phyloP scores from a whole-genome alignment of 306 rosid species.

The Rosa chinensis region DNA sequence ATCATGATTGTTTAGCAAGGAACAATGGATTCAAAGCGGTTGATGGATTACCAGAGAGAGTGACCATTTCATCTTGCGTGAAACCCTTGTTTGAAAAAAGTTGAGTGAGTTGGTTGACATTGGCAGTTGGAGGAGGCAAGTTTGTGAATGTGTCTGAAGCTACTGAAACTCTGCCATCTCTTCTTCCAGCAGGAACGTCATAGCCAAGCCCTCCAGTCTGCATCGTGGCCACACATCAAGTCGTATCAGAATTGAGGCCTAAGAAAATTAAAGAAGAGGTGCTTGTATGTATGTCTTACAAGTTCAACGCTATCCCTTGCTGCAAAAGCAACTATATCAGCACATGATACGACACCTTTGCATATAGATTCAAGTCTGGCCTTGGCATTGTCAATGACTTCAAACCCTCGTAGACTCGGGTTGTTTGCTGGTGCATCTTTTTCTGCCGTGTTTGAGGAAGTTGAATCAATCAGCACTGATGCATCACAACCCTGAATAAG shows the following conservation, averaged over 20 bases:
- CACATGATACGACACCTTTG: constrained; percentile 61
- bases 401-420: constrained; percentile 66
- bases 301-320: constrained; percentile 70
- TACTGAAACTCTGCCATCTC: constrained; percentile 64
- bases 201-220: constrained; percentile 64
- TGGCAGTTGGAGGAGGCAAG: constrained; percentile 57
- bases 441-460: constrained; percentile 60
- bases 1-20: neutral
- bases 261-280: neutral
- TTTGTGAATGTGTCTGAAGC: constrained; percentile 55
- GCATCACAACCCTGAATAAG: constrained; percentile 64
- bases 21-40: neutral
- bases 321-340: constrained; percentile 75
- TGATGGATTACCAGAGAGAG: constrained; percentile 50
- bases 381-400: constrained; percentile 72
- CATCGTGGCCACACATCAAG: neutral
- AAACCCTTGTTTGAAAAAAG: constrained; percentile 58
- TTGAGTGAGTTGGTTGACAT: constrained; percentile 57
- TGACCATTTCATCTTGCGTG: constrained; percentile 79
- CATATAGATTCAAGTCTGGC: constrained; percentile 63
- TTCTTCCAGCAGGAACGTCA: constrained; percentile 83
- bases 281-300: constrained; percentile 36
- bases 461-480: constrained; percentile 71
- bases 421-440: constrained; percentile 69
- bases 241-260: neutral